Conservation (phyloP, 73 alveolate genomes). For the Uronychia binucleata region DNA sequence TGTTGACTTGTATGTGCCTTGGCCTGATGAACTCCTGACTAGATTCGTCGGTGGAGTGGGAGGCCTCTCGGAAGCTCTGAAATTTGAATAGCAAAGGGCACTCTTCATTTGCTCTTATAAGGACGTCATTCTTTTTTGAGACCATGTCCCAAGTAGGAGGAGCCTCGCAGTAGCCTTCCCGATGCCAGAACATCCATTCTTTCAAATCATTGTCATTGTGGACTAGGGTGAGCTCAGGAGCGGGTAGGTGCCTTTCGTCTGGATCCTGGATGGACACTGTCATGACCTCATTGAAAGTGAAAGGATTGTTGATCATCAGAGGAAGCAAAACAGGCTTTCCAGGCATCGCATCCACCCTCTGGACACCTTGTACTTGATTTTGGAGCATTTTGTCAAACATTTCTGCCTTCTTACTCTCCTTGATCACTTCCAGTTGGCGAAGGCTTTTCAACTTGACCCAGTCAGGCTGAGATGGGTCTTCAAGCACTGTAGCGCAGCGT, state of each 20-base stretch:
- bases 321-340: slow-evolving; percentile 34
- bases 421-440: slow-evolving; percentile 34
- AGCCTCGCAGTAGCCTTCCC: slow-evolving; percentile 45
- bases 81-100: slow-evolving; percentile 66
- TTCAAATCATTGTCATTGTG: background rate
- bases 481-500: slow-evolving; percentile 27
- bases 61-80: slow-evolving; percentile 28
- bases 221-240: slow-evolving; percentile 32
- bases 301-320: slow-evolving; percentile 27
- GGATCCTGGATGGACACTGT: slow-evolving; percentile 51
- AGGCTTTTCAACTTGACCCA: slow-evolving; percentile 47
- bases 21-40: slow-evolving; percentile 16
- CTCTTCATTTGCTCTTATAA: slow-evolving; percentile 53
- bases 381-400: slow-evolving; percentile 24
- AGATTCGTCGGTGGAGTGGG: background rate
- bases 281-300: slow-evolving; percentile 29
- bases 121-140: slow-evolving; percentile 31
- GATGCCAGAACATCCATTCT: slow-evolving; percentile 70
- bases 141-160: slow-evolving; percentile 70
- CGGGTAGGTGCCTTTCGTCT: slow-evolving; percentile 28
- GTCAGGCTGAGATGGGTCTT: slow-evolving; percentile 56
- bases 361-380: slow-evolving; percentile 20
- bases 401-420: slow-evolving; percentile 44
- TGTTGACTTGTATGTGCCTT: slow-evolving; percentile 7
- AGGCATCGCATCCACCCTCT: slow-evolving; percentile 33